phyloP scores from a whole-genome alignment of 371 early-diverging fungal genomes.

The Gilbertella persicaria region DNA sequence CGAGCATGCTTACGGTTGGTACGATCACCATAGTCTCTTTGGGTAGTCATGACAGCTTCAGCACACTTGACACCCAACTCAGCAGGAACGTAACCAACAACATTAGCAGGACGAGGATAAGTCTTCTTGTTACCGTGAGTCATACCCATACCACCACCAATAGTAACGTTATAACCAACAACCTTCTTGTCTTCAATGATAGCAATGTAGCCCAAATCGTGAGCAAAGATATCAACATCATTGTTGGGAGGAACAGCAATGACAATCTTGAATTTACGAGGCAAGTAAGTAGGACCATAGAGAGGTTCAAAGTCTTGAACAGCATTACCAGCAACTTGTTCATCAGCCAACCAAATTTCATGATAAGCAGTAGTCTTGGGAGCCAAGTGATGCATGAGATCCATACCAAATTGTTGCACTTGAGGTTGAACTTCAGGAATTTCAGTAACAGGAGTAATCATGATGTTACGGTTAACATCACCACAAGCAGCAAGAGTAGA shows the following conservation, averaged over 20 bases:
- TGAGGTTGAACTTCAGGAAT: constrained; percentile 78
- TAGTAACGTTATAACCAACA: constrained; percentile 89
- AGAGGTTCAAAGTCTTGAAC: constrained; percentile 87
- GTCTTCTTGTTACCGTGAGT: constrained; percentile 97
- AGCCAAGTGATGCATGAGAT: constrained; percentile 74
- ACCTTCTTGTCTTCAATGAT: constrained; percentile 72
- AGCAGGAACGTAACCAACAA: constrained; percentile 78
- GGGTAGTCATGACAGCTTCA: constrained; percentile 88
- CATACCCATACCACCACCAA: constrained; percentile 97
- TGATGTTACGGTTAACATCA: constrained; percentile 96
- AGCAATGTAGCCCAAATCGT: constrained; percentile 92
- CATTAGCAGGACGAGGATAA: constrained; percentile 82
- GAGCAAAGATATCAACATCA: constrained; percentile 94
- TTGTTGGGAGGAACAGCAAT: constrained; percentile 94
- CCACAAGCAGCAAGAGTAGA: constrained; percentile 95
- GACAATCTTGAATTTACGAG: constrained; percentile 94
- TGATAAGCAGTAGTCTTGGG: constrained; percentile 91
- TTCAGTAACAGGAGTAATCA: constrained; percentile 85
- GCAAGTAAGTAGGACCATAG: constrained; percentile 90
- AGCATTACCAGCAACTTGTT: constrained; percentile 78
- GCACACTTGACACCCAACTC: constrained; percentile 78
- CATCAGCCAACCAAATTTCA: constrained; percentile 94
- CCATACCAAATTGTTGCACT: constrained; percentile 70
- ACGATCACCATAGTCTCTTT: constrained; percentile 93
- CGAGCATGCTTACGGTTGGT: constrained; percentile 97